phyloP scores from a whole-genome alignment of 2,329 filamentous ascomycete species.

The Cordyceps cicadae region DNA sequence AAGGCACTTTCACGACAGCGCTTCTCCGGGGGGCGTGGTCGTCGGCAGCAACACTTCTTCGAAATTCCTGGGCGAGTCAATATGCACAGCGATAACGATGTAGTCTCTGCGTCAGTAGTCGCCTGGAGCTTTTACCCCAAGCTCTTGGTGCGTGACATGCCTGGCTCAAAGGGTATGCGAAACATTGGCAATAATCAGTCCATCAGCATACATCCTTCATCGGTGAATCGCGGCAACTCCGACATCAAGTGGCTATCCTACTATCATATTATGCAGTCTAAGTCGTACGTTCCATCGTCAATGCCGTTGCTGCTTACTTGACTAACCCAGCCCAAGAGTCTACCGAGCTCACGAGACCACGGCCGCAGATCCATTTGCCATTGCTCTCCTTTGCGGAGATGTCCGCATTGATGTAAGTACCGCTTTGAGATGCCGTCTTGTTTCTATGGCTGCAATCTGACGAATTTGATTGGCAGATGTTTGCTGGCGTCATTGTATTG shows the following conservation, averaged over 20 bases:
- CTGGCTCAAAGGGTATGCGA: slow-evolving; percentile 65
- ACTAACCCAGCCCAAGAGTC: slow-evolving; percentile 41
- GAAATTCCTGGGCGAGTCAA: slow-evolving; percentile 70
- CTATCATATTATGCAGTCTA: slow-evolving; percentile 95
- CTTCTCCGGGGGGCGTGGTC: slow-evolving; percentile 42
- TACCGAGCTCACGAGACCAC: slow-evolving; percentile 89
- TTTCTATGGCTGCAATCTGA: slow-evolving; percentile 1
- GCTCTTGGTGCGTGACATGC: slow-evolving; percentile 68
- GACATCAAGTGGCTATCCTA: slow-evolving; percentile 80
- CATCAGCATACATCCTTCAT: slow-evolving; percentile 78
- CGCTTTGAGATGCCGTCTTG: background rate
- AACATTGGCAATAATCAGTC: slow-evolving; percentile 90
- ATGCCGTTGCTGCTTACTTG: background rate
- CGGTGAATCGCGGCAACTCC: slow-evolving; percentile 68
- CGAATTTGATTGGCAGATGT: slow-evolving; percentile 48
- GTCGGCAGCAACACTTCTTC: slow-evolving; percentile 69
- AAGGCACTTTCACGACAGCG: slow-evolving; percentile 59
- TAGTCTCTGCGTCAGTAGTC: slow-evolving; percentile 71
- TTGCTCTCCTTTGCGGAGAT: slow-evolving; percentile 80
- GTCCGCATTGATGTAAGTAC: slow-evolving; percentile 68
- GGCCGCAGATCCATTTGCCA: slow-evolving; percentile 69
- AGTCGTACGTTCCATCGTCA: slow-evolving; percentile 46
- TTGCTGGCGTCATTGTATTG: slow-evolving; percentile 75
- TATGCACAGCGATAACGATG: slow-evolving; percentile 69
- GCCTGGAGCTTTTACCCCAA: slow-evolving; percentile 96